Base-by-base conservation (phyloP, 305 asterid genomes). In the Fraxinus velutina region DNA sequence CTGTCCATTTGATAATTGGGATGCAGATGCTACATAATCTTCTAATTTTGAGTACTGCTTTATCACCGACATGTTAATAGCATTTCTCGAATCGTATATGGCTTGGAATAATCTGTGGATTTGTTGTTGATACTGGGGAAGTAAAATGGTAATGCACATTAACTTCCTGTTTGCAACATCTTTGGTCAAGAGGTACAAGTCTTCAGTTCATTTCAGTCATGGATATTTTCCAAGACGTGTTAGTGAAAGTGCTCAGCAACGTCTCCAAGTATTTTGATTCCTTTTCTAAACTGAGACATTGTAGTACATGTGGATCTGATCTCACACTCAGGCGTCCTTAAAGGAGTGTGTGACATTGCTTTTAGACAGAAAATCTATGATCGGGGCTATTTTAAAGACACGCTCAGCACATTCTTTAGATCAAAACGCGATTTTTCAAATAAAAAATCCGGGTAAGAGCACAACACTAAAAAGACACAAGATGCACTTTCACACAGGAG, bases 41-140 rank as follows among this genome's bases (percentile, higher is more conserved):
- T 7, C 70, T 36, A n/a, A 66, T 34, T 36, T 2, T 21, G 19
- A 27, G 70, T 70, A 66, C 64, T 84, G 79, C 75, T 68, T 76
- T 77, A 17, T 76, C 36, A 52, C 17, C 17, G 17, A 44, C 44
- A 6, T 50, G 39, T 34, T 76, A 33, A 66, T 70, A 12, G 55
- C 71, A 66, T 76, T 52, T 42, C 29, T 76, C 66, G 29, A n/a
- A 22, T 39, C 24, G 30, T 24, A 21, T 50, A n/a, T 34, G 62
- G 12, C 42, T 70, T 42, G 55, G 79, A 22, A 29, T 3, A 78
- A 75, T 70, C 42, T 0, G 75, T 7, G n/a, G 22, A 30, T 13
- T 5, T 32, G 42, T 27, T 68, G 42, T 68, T 68, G 42, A 68
- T 30, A 30, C 42, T 29, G 22, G 75, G 39, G 29, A 30, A 70